A percentile compares a stretch with the other conserved stretches of the same genome.
Evolutionary conservation across 2,329 filamentous ascomycete species (phyloP).

Genomic region (Lasiodiplodia citricola): DNA sequence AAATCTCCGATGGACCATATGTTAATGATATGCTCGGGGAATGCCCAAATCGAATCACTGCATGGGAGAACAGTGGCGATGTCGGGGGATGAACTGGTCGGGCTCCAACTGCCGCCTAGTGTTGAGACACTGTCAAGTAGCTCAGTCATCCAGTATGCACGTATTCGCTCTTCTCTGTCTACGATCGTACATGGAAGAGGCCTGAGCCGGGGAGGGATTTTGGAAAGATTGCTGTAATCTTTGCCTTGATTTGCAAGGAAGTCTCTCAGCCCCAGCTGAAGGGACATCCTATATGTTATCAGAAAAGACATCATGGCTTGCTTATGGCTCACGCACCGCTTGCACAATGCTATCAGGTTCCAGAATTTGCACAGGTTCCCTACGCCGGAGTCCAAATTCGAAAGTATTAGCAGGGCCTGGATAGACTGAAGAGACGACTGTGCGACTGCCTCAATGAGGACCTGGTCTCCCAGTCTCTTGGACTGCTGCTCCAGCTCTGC

Average conservation of each 20-base stretch:
- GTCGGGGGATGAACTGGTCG: slow-evolving; percentile 30
- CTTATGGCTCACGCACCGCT: slow-evolving; percentile 31
- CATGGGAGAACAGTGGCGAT: slow-evolving; percentile 33
- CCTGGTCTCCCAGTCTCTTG: slow-evolving; percentile 34
- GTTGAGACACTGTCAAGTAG: slow-evolving; percentile 43
- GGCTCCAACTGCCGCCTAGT: slow-evolving; percentile 39
- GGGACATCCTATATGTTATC: slow-evolving; percentile 33
- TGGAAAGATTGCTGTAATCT: slow-evolving; percentile 37
- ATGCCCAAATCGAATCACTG: slow-evolving; percentile 36
- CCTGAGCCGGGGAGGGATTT: slow-evolving; percentile 35
- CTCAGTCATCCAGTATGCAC: slow-evolving; percentile 47
- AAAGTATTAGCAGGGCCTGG: slow-evolving; percentile 40
- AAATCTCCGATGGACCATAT: slow-evolving; percentile 32
- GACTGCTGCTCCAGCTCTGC: slow-evolving; percentile 32
- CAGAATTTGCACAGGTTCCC: slow-evolving; percentile 40
- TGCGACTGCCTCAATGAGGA: slow-evolving; percentile 37
- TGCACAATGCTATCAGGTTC: slow-evolving; percentile 42
- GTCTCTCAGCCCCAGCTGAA: slow-evolving; percentile 38
- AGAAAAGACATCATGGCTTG: background rate
- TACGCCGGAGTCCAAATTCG: slow-evolving; percentile 38
- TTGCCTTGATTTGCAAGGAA: slow-evolving; percentile 37
- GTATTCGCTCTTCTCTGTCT: slow-evolving; percentile 42
- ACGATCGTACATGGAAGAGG: slow-evolving; percentile 37
- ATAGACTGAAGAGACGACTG: slow-evolving; percentile 38
- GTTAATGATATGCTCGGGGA: slow-evolving; percentile 33